Base-by-base conservation (phyloP, 345 rosid genomes). In the Citrus inodora region DNA sequence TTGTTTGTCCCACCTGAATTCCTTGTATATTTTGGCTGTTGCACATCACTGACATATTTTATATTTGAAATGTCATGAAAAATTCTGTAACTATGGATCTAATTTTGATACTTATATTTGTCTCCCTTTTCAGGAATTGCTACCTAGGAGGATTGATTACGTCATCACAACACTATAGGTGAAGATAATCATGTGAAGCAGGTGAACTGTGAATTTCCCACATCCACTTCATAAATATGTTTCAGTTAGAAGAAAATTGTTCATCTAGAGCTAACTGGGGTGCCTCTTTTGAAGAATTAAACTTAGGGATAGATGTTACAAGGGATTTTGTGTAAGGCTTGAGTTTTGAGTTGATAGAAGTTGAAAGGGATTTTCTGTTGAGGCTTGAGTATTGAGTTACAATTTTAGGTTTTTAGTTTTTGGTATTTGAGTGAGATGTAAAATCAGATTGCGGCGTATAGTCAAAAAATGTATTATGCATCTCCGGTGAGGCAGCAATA, bases 401-500 rank as follows among this genome's bases (percentile, higher is more conserved):
- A 78, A 27, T 56, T 75, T 77, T 82, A 78, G 84, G 81, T 68
- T 83, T 81, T 77, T 72, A 48, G 71, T 76, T 83, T 80, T 78
- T 69, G 85, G 77, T 78, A 76, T 78, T 83, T 79, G 92, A 88
- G 92, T 89, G 94, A 89, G 87, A 87, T 92, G 93, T 90, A 89
- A 88, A 87, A 90, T 89, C 90, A 79, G 90, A 83, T 86, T 86
- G 87, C 88, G 90, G 88, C 79, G 71, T 87, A 86, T 83, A 86
- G 87, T 82, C 80, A 85, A 86, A 87, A 63, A 88, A 84, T 87
- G 92, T 87, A 87, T 90, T 89, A 86, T 79, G 92, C 92, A 90
- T 90, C 94, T 89, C 88, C 71, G 83, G 91, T 79, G 93, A 94
- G 94, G 89, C 87, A 71, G 85, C 84, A 81, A 91, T 86, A 87